Evolutionary conservation across 2,329 filamentous ascomycete species (phyloP), one percentile per base, ranked within the genome.

Genomic region (Colletotrichum sp.): DNA sequence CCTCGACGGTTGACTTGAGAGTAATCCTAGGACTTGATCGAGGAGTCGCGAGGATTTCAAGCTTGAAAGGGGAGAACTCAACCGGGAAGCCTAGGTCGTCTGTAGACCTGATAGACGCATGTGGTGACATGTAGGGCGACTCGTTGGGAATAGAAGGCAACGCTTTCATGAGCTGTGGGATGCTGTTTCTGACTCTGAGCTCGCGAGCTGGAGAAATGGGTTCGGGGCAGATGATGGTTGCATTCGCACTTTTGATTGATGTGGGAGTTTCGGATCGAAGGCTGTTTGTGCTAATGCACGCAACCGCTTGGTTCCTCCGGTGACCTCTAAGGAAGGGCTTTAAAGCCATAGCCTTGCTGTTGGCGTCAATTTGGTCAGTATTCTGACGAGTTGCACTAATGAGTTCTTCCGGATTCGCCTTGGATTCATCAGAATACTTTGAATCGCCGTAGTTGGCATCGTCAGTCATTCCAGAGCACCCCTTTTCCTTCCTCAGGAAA

Each of bases 151-250:
- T 77, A 16, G 86, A 83, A 16, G 89, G 89, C 56, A 90, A 78
- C 26, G 87, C 85, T 79, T 91, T 90, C 88, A 90, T 90, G 16
- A 90, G 81, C 55, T 86, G 85, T 8, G 89, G 87, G 67, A 89
- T 87, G 76, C 87, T 89, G 76, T 87, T 88, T 73, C 87, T 88
- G 52, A 88, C 82, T 67, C 83, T 87, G 21, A 89, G 82, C 76
- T 87, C 83, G 32, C 84, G 83, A 38, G 82, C 83, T 38, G 88
- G 86, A 18, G 88, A 90, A 5, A 89, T 86, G 16, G 88, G 88
- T 61, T 87, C 84, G n/a, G 88, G 88, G 6, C 86, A 86, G 38
- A 89, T 77, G 43, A 88, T 85, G 32, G 66, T 18, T 6, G 66
- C 43, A 15, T 36, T 48, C 15, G 36, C 26, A 9, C 52, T 73